Evolutionary conservation across 148 eudicot species (phyloP).

Genomic region (Diospyros lotus): DNA sequence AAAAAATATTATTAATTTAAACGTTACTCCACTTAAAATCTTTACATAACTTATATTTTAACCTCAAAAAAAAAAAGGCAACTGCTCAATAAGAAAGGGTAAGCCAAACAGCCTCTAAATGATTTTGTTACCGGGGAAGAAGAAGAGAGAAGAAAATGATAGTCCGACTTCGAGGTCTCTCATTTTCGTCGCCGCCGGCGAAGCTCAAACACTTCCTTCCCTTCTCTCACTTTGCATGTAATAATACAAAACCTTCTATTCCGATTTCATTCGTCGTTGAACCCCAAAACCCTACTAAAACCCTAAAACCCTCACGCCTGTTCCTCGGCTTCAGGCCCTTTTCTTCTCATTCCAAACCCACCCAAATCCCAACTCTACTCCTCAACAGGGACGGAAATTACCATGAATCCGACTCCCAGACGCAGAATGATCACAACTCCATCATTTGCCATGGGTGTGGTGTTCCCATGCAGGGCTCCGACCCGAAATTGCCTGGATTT

Average conservation of each 20-base stretch:
- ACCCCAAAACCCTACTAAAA: constrained; percentile 38
- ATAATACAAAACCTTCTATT: constrained; percentile 15
- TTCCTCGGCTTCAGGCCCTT: constrained; percentile 31
- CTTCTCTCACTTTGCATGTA: constrained; percentile 22
- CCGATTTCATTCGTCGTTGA: constrained; percentile 1
- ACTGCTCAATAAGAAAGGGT: no score
- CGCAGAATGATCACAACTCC: background rate
- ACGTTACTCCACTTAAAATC: no score
- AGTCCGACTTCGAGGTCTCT: constrained; percentile 22
- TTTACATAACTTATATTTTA: no score
- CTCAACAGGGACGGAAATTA: constrained; percentile 82
- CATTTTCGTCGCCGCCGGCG: background rate
- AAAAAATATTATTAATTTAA: no score
- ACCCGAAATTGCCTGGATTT: constrained; percentile 67
- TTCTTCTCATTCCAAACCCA: constrained; percentile 28
- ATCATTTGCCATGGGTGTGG: constrained; percentile 92
- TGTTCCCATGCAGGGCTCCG: constrained; percentile 68
- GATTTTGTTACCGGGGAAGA: background rate
- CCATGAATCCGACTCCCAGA: constrained; percentile 43
- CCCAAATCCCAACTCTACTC: constrained; percentile 18
- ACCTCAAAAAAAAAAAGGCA: no score
- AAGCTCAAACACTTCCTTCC: constrained; percentile 35
- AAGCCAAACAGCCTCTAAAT: no score
- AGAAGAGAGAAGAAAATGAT: constrained; percentile 27
- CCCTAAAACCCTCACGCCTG: constrained; percentile 26